Evolutionary conservation across 2,329 filamentous ascomycete genomes (phyloP), one percentile per base, ranked within the genome.

Genomic region (Cladosporium oxysporum): DNA sequence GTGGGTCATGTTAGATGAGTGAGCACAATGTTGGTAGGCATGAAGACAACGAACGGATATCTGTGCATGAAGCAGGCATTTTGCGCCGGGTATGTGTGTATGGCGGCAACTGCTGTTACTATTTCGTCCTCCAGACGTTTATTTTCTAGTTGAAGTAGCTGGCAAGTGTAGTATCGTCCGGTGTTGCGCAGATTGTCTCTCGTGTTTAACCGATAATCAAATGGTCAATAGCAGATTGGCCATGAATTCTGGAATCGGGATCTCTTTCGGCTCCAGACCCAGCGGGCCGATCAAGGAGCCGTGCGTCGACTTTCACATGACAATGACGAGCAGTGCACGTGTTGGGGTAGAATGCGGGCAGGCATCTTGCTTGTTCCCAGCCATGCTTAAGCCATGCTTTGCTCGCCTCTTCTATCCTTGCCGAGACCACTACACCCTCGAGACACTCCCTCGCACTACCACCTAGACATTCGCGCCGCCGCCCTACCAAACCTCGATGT

Each of bases 41-140:
- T n/a, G 41, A 21, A 47, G n/a, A 23, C 41, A 61, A 82, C 91
- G 72, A 86, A 98, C 94, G 89, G 77, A 99, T 91, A 80, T 98
- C 94, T 87, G 93, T 92, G 83, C 95, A 99, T 21, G 61, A 63
- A 37, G 61, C 53, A 23, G 61, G 61, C 61, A 63, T 63, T 47
- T 57, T 63, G 61, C 61, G 61, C 61, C 61, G 62, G 64, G 53
- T 58, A 58, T 21, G 33, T 31, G 35, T 28, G 35, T 47, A 10
- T 16, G 23, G 16, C 3, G 7, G 18, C 41, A 47, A 5, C 8
- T 23, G n/a, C 41, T 47, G 21, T 47, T 11, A 21, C n/a, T 47
- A n/a, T 47, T 5, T 47, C 41, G 21, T 21, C n/a, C 41, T 12
- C 8, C n/a, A 23, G 41, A n/a, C 11, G 11, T 21, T 4, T 47